Percentiles rank a stretch among this genome's conserved stretches.
These are phyloP conservation scores for Amphirosellinia nigrospora DNA, from an alignment of 495 filamentous ascomycete genomes.

Conservation along the genomic window DNA sequence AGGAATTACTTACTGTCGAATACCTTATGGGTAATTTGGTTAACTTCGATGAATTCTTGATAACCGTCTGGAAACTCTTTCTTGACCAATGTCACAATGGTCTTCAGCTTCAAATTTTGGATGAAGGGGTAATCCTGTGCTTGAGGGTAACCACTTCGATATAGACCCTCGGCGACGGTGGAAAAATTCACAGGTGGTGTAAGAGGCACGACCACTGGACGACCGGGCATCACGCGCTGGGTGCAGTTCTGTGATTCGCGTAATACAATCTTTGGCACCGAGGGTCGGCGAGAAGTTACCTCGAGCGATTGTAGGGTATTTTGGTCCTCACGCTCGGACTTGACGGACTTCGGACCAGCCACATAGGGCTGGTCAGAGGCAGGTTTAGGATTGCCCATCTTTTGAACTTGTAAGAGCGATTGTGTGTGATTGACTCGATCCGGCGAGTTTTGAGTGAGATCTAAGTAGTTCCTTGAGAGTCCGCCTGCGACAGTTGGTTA, in stretches of 20 bases:
- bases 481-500: background rate
- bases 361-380: background rate
- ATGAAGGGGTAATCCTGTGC: constrained; percentile 69
- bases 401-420: background rate
- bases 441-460: background rate
- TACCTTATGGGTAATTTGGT: constrained; percentile 69
- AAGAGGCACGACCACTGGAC: constrained; percentile 20
- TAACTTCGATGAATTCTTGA: constrained; percentile 62
- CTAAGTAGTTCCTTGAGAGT: background rate
- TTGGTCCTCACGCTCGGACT: constrained; percentile 1
- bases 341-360: background rate
- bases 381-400: background rate
- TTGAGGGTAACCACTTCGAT: constrained; percentile 77
- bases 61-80: constrained; percentile 65
- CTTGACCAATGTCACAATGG: constrained; percentile 79
- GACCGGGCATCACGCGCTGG: constrained; percentile 29
- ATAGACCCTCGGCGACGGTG: constrained; percentile 68
- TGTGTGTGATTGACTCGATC: background rate
- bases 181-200: constrained; percentile 65
- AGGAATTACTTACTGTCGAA: constrained; percentile 53
- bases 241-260: constrained; percentile 28
- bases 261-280: constrained; percentile 12
- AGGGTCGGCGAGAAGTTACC: background rate
- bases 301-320: background rate
- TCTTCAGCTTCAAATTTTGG: constrained; percentile 68